Evolutionary conservation across 2,329 filamentous ascomycete species (phyloP), one percentile per base, ranked within the genome.

Genomic region (Calonectria naviculata): DNA sequence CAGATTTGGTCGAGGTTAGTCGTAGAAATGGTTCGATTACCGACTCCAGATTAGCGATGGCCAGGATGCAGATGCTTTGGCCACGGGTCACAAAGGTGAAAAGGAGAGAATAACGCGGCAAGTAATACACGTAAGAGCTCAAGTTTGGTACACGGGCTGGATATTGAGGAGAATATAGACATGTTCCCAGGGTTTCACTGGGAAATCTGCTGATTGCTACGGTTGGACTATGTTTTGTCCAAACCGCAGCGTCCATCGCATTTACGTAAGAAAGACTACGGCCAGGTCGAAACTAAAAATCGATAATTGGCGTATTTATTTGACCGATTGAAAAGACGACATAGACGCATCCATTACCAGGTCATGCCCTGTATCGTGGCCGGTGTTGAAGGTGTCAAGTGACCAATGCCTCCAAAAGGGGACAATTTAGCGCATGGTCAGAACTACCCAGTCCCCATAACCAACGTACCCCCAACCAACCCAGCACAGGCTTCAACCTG

Each of bases 341-440:
- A 24, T 36, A 13, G n/a, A 24, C 8, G 12, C n/a, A n/a, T 46
- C 8, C 9, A 46, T 28, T 26, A 13, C 5, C 38, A 19, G 15
- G 31, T 38, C 13, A 8, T 58, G 52, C 21, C 31, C 21, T 21
- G 38, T 26, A 21, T 42, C 29, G 7, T 52, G 44, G 31, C 26
- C n/a, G 26, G 7, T 38, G 49, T 46, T 68, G 60, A 58, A 28
- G 19, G 62, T 56, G 71, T 75, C 74, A 76, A 77, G 75, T 76
- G 75, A 75, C 69, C 31, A n/a, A 1, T 5, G 70, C 65, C 60
- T 38, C 65, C 36, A 49, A 68, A 42, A 38, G 26, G 64, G 44
- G 52, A 46, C 26, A 67, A 65, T 67, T 76, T 74, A 75, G 72
- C 74, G 72, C 71, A 68, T 56, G 31, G 47, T 52, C 49, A 46